phyloP scores from a whole-genome alignment of 164 flowering plant species.

The Vitis vinifera region DNA sequence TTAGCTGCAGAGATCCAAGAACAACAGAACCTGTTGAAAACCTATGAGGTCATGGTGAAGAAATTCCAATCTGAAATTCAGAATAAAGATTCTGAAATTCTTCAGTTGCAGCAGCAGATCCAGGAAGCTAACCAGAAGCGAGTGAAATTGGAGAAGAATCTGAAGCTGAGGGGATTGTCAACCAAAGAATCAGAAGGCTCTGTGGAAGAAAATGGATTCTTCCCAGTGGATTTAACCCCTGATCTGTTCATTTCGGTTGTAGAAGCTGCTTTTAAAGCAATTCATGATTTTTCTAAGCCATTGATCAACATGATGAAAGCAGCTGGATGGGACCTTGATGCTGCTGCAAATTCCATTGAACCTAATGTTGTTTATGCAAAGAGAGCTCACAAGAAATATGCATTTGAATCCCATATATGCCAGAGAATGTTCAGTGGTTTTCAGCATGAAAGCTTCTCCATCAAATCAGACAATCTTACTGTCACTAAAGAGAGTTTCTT shows the following conservation, averaged over 20 bases:
- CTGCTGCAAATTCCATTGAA: conserved; percentile 86
- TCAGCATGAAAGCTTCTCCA: conserved; percentile 68
- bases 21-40: conserved; percentile 83
- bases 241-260: conserved; percentile 67
- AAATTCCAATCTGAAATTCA: conserved; percentile 93
- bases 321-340: conserved; percentile 98
- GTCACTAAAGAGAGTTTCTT: conserved; percentile 64
- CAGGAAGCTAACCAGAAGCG: conserved; percentile 75
- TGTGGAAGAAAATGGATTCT: conserved; percentile 52
- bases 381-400: conserved; percentile 95
- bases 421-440: conserved; percentile 88
- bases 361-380: conserved; percentile 73
- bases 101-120: conserved; percentile 73
- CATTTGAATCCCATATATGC: conserved; percentile 89
- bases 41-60: conserved; percentile 97
- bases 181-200: conserved; percentile 61
- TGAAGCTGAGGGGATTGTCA: conserved; percentile 79
- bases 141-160: conserved; percentile 76
- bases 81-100: conserved; percentile 85
- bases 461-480: conserved; percentile 41
- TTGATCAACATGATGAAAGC: conserved; percentile 98
- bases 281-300: conserved; percentile 94
- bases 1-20: conserved; percentile 91
- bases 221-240: conserved; percentile 62
- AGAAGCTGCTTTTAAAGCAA: conserved; percentile 72